Evolutionary conservation across 1,284 basidiomycete species (phyloP).

Genomic region (Cerrena zonata): DNA sequence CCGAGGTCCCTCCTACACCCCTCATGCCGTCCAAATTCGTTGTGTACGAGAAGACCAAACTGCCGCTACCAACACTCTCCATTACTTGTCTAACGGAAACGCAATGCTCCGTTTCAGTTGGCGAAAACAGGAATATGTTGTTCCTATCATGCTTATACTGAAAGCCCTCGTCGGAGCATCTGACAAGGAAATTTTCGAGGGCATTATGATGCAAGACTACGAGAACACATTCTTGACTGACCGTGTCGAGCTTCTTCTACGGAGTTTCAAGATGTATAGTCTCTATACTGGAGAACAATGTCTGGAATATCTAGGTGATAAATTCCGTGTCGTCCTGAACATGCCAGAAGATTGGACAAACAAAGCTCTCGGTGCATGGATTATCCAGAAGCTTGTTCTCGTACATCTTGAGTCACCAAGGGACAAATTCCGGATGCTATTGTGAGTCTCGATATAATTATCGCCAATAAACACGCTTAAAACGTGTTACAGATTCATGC

Average conservation of each 20-base stretch:
- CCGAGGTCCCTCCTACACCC: slow-evolving; percentile 92
- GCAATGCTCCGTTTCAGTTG: slow-evolving; percentile 94
- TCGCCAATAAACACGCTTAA: neutral
- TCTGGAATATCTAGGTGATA: slow-evolving; percentile 94
- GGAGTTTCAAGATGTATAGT: slow-evolving; percentile 91
- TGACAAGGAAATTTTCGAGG: slow-evolving; percentile 96
- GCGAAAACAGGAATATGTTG: slow-evolving; percentile 98
- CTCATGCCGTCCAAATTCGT: slow-evolving; percentile 91
- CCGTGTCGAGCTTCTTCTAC: slow-evolving; percentile 93
- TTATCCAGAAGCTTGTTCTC: slow-evolving; percentile 83
- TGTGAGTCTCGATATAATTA: slow-evolving; percentile 48
- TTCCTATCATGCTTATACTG: slow-evolving; percentile 94
- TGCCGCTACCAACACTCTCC: slow-evolving; percentile 89
- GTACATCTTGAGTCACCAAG: slow-evolving; percentile 87
- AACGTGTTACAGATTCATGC: slow-evolving; percentile 73
- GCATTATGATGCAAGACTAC: slow-evolving; percentile 95
- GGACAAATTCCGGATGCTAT: slow-evolving; percentile 95
- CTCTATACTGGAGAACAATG: slow-evolving; percentile 90
- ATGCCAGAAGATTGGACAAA: slow-evolving; percentile 94
- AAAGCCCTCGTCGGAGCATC: slow-evolving; percentile 93
- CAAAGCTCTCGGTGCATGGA: slow-evolving; percentile 74
- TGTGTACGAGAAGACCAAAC: slow-evolving; percentile 90
- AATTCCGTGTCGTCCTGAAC: slow-evolving; percentile 89
- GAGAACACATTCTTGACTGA: slow-evolving; percentile 97
- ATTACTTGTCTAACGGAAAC: slow-evolving; percentile 94